These are phyloP conservation scores for Suillus brevipes DNA, from an alignment of 768 basidiomycete species.

Conservation along the genomic window DNA sequence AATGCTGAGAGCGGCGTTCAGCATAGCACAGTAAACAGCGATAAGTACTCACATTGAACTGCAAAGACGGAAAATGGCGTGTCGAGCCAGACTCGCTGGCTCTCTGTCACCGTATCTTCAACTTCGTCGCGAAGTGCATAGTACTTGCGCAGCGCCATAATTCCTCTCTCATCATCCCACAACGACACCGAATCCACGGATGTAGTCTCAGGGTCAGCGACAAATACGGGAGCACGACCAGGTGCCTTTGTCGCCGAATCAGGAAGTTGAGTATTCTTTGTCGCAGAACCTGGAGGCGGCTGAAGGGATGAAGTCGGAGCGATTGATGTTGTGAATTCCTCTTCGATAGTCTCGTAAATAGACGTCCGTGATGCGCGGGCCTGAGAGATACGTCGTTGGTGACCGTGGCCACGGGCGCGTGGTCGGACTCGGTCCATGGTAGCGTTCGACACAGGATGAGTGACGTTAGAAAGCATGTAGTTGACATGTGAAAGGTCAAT, in stretches of 20 bases:
- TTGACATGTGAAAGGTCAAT: slow-evolving; percentile 70
- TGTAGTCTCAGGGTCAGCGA: slow-evolving; percentile 58
- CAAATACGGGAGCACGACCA: slow-evolving; percentile 44
- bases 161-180: slow-evolving; percentile 73
- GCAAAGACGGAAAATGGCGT: slow-evolving; percentile 75
- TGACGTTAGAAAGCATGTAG: slow-evolving; percentile 52
- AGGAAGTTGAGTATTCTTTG: slow-evolving; percentile 27
- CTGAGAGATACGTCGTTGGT: slow-evolving; percentile 69
- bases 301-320: slow-evolving; percentile 29
- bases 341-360: slow-evolving; percentile 79
- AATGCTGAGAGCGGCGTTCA: slow-evolving; percentile 50
- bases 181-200: slow-evolving; percentile 44
- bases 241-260: slow-evolving; percentile 24
- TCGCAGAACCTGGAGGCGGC: slow-evolving; percentile 21
- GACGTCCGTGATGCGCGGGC: slow-evolving; percentile 64
- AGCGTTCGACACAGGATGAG: slow-evolving; percentile 48
- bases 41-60: slow-evolving; percentile 58
- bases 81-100: slow-evolving; percentile 63
- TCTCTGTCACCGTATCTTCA: slow-evolving; percentile 63
- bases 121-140: slow-evolving; percentile 72
- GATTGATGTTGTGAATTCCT: slow-evolving; percentile 49
- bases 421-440: slow-evolving; percentile 40
- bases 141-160: slow-evolving; percentile 62
- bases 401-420: slow-evolving; percentile 61
- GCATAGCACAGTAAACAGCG: slow-evolving; percentile 1